Percentiles rank a stretch among this genome's conserved stretches.
Evolutionary conservation across 768 basidiomycete species (phyloP).

Genomic region (Terana coerulea): DNA sequence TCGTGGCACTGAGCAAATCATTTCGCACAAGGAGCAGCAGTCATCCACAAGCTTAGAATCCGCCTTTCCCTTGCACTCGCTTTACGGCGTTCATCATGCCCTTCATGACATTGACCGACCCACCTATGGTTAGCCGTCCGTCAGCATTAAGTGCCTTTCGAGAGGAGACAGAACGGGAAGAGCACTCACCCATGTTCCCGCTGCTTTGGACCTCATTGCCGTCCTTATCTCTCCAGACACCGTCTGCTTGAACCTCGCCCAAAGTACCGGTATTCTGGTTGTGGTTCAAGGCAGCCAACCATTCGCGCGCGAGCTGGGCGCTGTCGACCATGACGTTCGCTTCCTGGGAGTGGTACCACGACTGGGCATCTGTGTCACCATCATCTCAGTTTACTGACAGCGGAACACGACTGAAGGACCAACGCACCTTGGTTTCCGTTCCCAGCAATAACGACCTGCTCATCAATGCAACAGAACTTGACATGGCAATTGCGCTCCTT

Average conservation of each 20-base stretch:
- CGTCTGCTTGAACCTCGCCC: conserved; percentile 40
- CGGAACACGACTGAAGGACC: not conserved
- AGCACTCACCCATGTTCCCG: conserved; percentile 1
- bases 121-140: not conserved
- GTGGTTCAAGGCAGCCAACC: conserved; percentile 38
- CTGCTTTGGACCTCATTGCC: conserved; percentile 25
- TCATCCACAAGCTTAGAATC: no score
- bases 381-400: conserved; percentile 4
- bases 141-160: not conserved
- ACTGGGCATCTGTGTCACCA: conserved; percentile 46
- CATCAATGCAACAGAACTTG: conserved; percentile 67
- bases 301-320: conserved; percentile 39
- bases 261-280: conserved; percentile 44
- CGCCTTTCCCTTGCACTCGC: conserved; percentile 27
- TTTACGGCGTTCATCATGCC: conserved; percentile 26
- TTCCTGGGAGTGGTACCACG: conserved; percentile 72
- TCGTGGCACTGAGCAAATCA: not conserved
- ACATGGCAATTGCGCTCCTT: conserved; percentile 74
- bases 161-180: not conserved
- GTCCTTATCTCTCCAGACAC: conserved; percentile 42
- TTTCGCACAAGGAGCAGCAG: not conserved
- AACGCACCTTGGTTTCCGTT: conserved; percentile 62
- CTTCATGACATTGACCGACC: conserved; percentile 21
- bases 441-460: conserved; percentile 59
- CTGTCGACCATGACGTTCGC: conserved; percentile 57